A percentile compares a stretch with the other conserved stretches of the same genome.
Conservation (phyloP, 2,329 filamentous ascomycete genomes). For the Pseudopyricularia javanii region DNA sequence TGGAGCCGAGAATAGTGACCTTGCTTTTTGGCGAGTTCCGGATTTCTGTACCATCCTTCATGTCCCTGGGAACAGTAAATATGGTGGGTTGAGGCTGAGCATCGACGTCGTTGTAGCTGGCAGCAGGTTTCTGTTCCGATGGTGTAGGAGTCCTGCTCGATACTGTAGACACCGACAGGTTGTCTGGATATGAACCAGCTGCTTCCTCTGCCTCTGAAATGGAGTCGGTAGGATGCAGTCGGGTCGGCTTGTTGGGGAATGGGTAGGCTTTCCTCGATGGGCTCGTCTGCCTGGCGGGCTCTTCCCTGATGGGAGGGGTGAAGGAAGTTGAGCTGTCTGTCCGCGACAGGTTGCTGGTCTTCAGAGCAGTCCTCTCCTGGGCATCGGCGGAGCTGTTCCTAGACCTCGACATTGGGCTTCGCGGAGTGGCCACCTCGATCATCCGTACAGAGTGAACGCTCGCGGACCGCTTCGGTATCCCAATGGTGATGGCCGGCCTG, state of each 20-base stretch:
- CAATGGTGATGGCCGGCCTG: conserved; percentile 24
- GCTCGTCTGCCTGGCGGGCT: neutral
- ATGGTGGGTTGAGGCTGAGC: conserved; percentile 2
- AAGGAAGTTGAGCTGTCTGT: conserved; percentile 19
- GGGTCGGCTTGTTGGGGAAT: conserved; percentile 8
- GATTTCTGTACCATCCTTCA: neutral
- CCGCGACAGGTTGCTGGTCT: conserved; percentile 26
- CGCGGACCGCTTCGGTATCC: conserved; percentile 26
- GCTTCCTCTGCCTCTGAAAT: conserved; percentile 33
- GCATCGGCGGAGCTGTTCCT: conserved; percentile 34
- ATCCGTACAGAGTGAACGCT: conserved; percentile 45
- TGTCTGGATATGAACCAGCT: conserved; percentile 3
- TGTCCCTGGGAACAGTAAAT: neutral
- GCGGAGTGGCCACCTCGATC: conserved; percentile 40
- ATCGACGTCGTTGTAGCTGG: conserved; percentile 6
- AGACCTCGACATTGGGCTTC: conserved; percentile 35
- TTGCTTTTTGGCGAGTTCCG: conserved; percentile 1
- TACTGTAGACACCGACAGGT: neutral
- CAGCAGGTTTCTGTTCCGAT: conserved; percentile 4
- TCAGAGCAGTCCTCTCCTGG: conserved; percentile 18
- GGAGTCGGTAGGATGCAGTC: conserved; percentile 12
- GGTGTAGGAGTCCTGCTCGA: conserved; percentile 2
- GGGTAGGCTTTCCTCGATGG: conserved; percentile 2
- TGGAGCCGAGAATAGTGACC: conserved; percentile 18
- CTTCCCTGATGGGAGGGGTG: conserved; percentile 28